Base-by-base conservation (phyloP, 1,284 basidiomycete genomes). In the Malassezia caprae region DNA sequence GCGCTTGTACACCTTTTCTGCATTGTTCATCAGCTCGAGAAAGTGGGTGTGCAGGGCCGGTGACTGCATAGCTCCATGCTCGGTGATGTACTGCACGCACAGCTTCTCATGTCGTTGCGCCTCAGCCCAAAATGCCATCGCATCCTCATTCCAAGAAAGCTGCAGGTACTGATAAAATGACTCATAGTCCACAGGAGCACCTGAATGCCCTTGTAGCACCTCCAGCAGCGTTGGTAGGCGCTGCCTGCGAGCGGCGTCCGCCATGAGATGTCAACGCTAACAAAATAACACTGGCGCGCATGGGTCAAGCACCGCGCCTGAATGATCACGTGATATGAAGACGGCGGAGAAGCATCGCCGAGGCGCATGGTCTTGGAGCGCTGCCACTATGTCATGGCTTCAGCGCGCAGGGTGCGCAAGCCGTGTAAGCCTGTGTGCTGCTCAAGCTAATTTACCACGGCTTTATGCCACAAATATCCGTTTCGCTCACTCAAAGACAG, bases 41-140 rank as follows among this genome's bases (percentile, higher is more conserved):
- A 89, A 27, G 12, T 43, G 13, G 15, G 11, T 17, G 1, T 43
- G 24, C 21, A 26, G 24, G 6, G 41, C 6, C 8, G 12, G 8
- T 8, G 41, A 13, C 13, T 27, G 21, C 4, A 3, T n/a, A 2
- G 21, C 21, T 11, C 41, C 41, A 26, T 26, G 24, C 19, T 24
- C 13, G 4, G 27, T 24, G 24, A 43, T 24, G 11, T 46, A 32
- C 13, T 26, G 30, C 5, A 35, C 37, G n/a, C 51, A 53, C 27
- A 40, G 24, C 10, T 32, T 96, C 78, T 96, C 94, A 75, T 98
- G 93, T 78, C 96, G 93, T 69, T 96, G 90, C 2, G 96, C 93
- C 72, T 98, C 93, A 30, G 98, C 83, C 91, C 91, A 98, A 69
- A 98, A 98, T 76, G 96, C 93, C 47, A 98, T 79, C 39, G 91